Evolutionary conservation across 148 eudicot genomes (phyloP).

Genomic region (Vaccinium macrocarpon): DNA sequence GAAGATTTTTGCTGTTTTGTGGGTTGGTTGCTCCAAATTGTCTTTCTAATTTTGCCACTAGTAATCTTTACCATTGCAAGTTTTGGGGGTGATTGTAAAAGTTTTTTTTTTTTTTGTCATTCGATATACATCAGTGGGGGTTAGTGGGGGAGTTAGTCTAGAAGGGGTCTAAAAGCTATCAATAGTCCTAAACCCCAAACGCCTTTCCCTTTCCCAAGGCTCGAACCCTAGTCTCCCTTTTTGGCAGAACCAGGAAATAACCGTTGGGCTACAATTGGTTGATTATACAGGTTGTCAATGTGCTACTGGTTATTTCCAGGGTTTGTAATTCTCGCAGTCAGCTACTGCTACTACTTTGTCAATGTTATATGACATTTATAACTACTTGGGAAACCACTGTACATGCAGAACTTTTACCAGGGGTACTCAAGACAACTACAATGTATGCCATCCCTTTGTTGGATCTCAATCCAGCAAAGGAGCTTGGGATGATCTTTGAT

Average conservation of each 20-base stretch:
- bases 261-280: too few relatives aligned
- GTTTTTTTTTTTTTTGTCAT: too few relatives aligned
- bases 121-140: too few relatives aligned
- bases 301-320: background rate
- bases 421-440: constrained; percentile 20
- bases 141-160: too few relatives aligned
- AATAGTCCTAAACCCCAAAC: too few relatives aligned
- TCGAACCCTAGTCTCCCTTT: too few relatives aligned
- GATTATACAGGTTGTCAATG: constrained; percentile 24
- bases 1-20: too few relatives aligned
- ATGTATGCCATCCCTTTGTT: constrained; percentile 26
- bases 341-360: background rate
- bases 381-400: background rate
- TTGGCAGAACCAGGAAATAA: too few relatives aligned
- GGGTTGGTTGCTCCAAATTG: background rate
- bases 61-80: background rate
- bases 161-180: too few relatives aligned
- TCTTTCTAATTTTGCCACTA: background rate
- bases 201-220: too few relatives aligned
- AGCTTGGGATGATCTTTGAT: background rate
- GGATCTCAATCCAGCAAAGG: background rate
- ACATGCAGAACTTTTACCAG: background rate
- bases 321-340: background rate
- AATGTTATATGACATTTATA: background rate
- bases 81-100: too few relatives aligned